phyloP scores from a whole-genome alignment of 2,329 filamentous ascomycete genomes.

The Aspergillus pseudonomiae region DNA sequence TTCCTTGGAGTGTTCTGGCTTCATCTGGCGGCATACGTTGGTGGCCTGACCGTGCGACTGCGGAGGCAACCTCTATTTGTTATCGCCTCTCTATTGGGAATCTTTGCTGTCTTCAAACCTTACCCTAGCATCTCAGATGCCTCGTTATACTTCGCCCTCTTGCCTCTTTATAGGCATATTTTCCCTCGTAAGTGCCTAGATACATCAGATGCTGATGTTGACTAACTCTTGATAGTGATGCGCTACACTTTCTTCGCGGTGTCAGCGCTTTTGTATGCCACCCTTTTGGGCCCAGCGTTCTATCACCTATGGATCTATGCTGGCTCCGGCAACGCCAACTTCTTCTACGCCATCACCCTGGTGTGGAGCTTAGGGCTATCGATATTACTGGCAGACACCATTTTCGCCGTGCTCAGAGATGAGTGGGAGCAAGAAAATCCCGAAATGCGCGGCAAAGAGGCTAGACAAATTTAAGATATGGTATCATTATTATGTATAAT shows the following conservation, averaged over 20 bases:
- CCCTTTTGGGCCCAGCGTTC: conserved; percentile 88
- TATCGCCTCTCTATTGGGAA: conserved; percentile 78
- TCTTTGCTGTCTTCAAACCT: conserved; percentile 94
- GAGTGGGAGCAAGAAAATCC: conserved; percentile 93
- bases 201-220: background rate
- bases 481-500: conserved; percentile 15
- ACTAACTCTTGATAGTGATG: conserved; percentile 65
- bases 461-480: conserved; percentile 71
- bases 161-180: conserved; percentile 86
- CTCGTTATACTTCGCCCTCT: conserved; percentile 78
- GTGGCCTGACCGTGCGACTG: conserved; percentile 79
- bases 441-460: conserved; percentile 85
- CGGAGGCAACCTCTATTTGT: conserved; percentile 85
- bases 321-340: conserved; percentile 96
- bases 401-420: conserved; percentile 87
- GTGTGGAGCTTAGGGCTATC: conserved; percentile 94
- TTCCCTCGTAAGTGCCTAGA: conserved; percentile 67
- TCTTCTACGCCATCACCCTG: conserved; percentile 99
- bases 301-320: conserved; percentile 99
- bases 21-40: conserved; percentile 87
- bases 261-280: conserved; percentile 82
- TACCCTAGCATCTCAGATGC: conserved; percentile 93
- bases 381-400: conserved; percentile 80
- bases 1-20: conserved; percentile 98
- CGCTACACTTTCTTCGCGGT: conserved; percentile 88